phyloP scores from a whole-genome alignment of 2,329 filamentous ascomycete genomes.

The Parascedosporium putredinis region DNA sequence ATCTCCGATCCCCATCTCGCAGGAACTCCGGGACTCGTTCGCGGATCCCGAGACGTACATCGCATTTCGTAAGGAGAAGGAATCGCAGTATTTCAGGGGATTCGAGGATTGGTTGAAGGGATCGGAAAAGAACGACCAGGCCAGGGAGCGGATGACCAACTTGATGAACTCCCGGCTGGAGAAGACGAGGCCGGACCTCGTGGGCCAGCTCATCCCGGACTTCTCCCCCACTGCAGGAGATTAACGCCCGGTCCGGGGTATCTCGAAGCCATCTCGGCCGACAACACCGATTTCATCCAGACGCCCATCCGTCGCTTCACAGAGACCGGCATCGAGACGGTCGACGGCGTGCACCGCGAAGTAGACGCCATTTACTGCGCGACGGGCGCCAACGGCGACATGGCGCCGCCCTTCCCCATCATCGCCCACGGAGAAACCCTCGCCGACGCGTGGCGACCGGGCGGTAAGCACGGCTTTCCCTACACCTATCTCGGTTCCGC shows the following conservation, averaged over 20 bases:
- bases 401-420: constrained; percentile 51
- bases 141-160: constrained; percentile 35
- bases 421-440: constrained; percentile 43
- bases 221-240: constrained; percentile 56
- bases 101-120: constrained; percentile 45
- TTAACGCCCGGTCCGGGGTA: constrained; percentile 58
- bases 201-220: constrained; percentile 46
- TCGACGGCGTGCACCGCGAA: constrained; percentile 42
- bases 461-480: constrained; percentile 48
- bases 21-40: constrained; percentile 47
- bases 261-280: constrained; percentile 50
- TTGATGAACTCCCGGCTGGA: constrained; percentile 44
- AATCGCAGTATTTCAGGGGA: constrained; percentile 51
- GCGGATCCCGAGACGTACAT: constrained; percentile 51
- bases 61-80: constrained; percentile 44
- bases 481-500: constrained; percentile 57
- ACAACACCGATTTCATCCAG: constrained; percentile 52
- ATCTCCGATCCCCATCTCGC: constrained; percentile 44
- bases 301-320: constrained; percentile 49
- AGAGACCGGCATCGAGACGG: constrained; percentile 46
- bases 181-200: constrained; percentile 44
- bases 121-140: constrained; percentile 35
- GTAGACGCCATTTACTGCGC: constrained; percentile 59
- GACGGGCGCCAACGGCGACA: constrained; percentile 53
- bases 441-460: constrained; percentile 42